These are phyloP conservation scores for Nigrospora oryzae DNA, from an alignment of 2,329 filamentous ascomycete species.

Conservation along the genomic window DNA sequence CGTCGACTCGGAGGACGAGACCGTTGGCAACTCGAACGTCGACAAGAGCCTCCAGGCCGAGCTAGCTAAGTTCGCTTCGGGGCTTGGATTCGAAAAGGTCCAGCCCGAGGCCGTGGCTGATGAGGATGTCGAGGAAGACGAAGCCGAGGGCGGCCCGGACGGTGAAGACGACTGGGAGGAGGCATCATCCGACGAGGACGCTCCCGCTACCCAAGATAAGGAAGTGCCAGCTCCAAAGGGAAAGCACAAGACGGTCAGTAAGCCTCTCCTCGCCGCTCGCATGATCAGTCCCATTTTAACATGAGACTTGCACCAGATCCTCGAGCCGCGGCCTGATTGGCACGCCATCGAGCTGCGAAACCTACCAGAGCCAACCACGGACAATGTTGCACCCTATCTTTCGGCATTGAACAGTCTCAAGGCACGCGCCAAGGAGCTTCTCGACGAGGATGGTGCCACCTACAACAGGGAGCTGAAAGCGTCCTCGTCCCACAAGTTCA, in stretches of 20 bases:
- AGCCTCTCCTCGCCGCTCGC: slow-evolving; percentile 12
- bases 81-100: slow-evolving; percentile 37
- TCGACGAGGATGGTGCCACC: slow-evolving; percentile 68
- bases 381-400: slow-evolving; percentile 33
- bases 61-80: slow-evolving; percentile 41
- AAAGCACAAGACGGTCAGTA: slow-evolving; percentile 34
- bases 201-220: slow-evolving; percentile 23
- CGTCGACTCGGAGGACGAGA: slow-evolving; percentile 41
- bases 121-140: slow-evolving; percentile 26
- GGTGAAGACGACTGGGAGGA: slow-evolving; percentile 26
- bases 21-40: slow-evolving; percentile 18
- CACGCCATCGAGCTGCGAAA: slow-evolving; percentile 34
- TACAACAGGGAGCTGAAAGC: slow-evolving; percentile 69
- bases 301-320: slow-evolving; percentile 28
- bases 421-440: slow-evolving; percentile 62
- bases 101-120: slow-evolving; percentile 27
- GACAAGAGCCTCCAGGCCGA: slow-evolving; percentile 36
- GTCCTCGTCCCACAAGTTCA: slow-evolving; percentile 88
- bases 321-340: slow-evolving; percentile 52
- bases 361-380: slow-evolving; percentile 34
- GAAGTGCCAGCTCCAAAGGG: slow-evolving; percentile 17
- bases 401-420: slow-evolving; percentile 45
- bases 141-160: slow-evolving; percentile 14
- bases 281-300: background rate
- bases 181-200: slow-evolving; percentile 20